These are phyloP conservation scores for Domatiomyces catenatus DNA, from an alignment of 2,329 filamentous ascomycete species.

Conservation along the genomic window DNA sequence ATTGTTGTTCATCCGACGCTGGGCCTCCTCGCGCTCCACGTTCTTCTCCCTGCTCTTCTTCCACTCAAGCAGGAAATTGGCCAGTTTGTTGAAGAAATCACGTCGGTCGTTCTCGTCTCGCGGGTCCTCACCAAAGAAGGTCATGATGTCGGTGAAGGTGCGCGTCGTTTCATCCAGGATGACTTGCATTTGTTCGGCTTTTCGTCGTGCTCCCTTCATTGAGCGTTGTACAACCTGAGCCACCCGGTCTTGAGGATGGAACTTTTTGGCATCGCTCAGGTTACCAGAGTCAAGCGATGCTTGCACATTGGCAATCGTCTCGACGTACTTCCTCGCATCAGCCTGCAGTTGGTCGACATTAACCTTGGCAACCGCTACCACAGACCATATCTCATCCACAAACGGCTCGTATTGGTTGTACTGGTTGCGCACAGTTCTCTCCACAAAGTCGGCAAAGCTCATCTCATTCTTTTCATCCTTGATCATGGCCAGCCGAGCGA, in stretches of 20 bases:
- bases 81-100: slow-evolving; percentile 91
- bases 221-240: slow-evolving; percentile 76
- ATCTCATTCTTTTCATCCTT: slow-evolving; percentile 99
- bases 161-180: slow-evolving; percentile 87
- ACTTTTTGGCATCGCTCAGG: slow-evolving; percentile 88
- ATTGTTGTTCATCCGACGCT: slow-evolving; percentile 72
- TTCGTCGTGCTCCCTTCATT: slow-evolving; percentile 93
- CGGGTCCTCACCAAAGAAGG: slow-evolving; percentile 89
- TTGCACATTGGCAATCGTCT: slow-evolving; percentile 89
- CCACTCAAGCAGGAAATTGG: slow-evolving; percentile 81
- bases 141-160: slow-evolving; percentile 88
- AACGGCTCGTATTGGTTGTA: slow-evolving; percentile 94
- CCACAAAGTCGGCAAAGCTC: slow-evolving; percentile 86
- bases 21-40: slow-evolving; percentile 61
- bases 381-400: slow-evolving; percentile 64
- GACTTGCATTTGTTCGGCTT: slow-evolving; percentile 87
- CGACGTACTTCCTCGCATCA: slow-evolving; percentile 83
- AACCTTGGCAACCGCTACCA: slow-evolving; percentile 69
- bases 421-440: slow-evolving; percentile 89
- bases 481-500: slow-evolving; percentile 86
- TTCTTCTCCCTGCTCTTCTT: slow-evolving; percentile 96
- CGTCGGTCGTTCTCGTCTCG: slow-evolving; percentile 80
- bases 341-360: slow-evolving; percentile 82
- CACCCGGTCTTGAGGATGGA: slow-evolving; percentile 93
- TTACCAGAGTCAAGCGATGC: slow-evolving; percentile 84